phyloP scores from a whole-genome alignment of 768 basidiomycete species.

The Amanita exitialis region DNA sequence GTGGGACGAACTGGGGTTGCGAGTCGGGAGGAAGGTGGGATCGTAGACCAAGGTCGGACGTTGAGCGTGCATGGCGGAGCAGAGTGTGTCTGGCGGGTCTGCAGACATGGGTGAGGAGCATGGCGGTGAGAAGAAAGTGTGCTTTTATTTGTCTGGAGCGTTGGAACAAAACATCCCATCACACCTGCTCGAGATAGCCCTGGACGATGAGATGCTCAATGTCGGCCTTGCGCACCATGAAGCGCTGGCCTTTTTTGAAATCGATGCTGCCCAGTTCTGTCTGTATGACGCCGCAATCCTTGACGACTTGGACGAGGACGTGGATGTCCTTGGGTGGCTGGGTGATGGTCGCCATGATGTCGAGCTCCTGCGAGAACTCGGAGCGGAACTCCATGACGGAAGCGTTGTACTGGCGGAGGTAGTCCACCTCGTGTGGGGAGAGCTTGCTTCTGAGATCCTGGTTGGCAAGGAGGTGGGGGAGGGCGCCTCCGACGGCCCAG shows the following conservation, averaged over 20 bases:
- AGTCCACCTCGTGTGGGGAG: constrained; percentile 60
- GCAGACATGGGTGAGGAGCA: constrained; percentile 14
- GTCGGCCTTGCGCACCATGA: constrained; percentile 79
- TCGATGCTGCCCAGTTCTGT: constrained; percentile 88
- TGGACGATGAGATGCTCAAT: constrained; percentile 93
- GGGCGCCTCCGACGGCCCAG: constrained; percentile 81
- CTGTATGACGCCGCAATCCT: constrained; percentile 86
- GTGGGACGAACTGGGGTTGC: constrained; percentile 16
- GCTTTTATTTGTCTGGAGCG: not conserved
- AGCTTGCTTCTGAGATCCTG: constrained; percentile 62
- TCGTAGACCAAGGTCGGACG: constrained; percentile 24
- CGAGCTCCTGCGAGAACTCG: constrained; percentile 79
- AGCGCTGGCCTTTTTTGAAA: constrained; percentile 83
- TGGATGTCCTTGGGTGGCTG: constrained; percentile 85
- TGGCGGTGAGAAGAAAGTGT: constrained; percentile 9
- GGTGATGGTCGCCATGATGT: constrained; percentile 76
- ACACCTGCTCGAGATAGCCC: constrained; percentile 83
- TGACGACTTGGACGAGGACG: constrained; percentile 77
- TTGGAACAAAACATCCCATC: not conserved
- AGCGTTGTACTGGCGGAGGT: constrained; percentile 4
- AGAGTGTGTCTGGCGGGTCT: not conserved
- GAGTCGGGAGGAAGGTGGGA: constrained; percentile 26
- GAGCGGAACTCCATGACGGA: constrained; percentile 75
- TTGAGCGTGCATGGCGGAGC: not conserved
- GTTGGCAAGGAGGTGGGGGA: constrained; percentile 71